Evolutionary conservation across 2,329 filamentous ascomycete genomes (phyloP).

Genomic region (Phyllosticta paracitricarpa): DNA sequence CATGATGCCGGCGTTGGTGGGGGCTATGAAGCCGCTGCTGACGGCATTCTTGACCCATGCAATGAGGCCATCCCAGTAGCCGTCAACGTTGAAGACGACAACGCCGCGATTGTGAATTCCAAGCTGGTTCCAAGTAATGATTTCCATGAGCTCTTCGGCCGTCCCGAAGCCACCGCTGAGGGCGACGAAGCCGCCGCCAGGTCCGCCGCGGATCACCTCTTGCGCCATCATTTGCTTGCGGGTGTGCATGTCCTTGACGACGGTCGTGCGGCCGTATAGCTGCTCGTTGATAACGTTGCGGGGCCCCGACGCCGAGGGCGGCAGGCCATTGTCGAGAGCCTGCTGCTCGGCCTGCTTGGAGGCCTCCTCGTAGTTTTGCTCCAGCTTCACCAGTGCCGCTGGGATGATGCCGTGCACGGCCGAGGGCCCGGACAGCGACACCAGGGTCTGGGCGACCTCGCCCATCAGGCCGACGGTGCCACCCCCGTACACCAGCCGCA

Average conservation of each 20-base stretch:
- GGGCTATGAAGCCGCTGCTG: slow-evolving; percentile 63
- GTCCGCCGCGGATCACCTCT: slow-evolving; percentile 63
- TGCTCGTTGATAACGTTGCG: slow-evolving; percentile 45
- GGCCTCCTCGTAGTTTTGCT: slow-evolving; percentile 50
- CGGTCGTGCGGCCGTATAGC: slow-evolving; percentile 71
- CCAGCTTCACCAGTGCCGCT: slow-evolving; percentile 67
- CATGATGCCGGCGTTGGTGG: slow-evolving; percentile 63
- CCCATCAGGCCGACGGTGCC: slow-evolving; percentile 95
- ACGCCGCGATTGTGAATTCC: slow-evolving; percentile 79
- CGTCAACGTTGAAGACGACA: slow-evolving; percentile 75
- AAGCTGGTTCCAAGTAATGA: slow-evolving; percentile 89
- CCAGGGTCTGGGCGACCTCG: slow-evolving; percentile 77
- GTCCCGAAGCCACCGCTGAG: slow-evolving; percentile 87
- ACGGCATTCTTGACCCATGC: slow-evolving; percentile 72
- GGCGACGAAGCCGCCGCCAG: slow-evolving; percentile 81
- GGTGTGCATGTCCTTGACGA: slow-evolving; percentile 93
- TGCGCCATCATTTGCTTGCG: slow-evolving; percentile 80
- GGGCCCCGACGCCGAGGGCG: slow-evolving; percentile 27
- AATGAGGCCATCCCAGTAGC: slow-evolving; percentile 84
- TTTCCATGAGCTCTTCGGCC: slow-evolving; percentile 87
- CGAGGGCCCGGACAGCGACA: slow-evolving; percentile 67
- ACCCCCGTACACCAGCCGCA: slow-evolving; percentile 85
- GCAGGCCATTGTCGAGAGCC: neutral
- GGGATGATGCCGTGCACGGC: slow-evolving; percentile 93
- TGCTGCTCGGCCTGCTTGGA: slow-evolving; percentile 27